phyloP scores from a whole-genome alignment of 257 asterid genomes.

The Nicotiana obtusifolia region DNA sequence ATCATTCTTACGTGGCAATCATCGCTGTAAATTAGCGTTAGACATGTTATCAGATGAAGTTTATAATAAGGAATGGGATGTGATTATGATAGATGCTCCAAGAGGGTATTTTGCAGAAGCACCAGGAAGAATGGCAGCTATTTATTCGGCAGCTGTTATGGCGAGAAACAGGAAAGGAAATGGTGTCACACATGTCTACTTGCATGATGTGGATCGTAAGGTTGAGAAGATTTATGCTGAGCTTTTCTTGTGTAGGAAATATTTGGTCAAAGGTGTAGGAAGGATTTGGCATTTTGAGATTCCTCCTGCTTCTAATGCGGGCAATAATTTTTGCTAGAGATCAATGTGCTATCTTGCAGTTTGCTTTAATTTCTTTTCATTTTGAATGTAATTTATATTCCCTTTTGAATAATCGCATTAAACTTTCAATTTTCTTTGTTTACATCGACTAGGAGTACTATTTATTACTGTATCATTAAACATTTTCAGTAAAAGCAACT shows the following conservation, averaged over 20 bases:
- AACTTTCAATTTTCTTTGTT: not conserved
- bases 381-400: not conserved
- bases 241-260: conserved; percentile 54
- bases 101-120: conserved; percentile 74
- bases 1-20: conserved; percentile 56
- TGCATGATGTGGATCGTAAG: conserved; percentile 76
- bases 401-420: not conserved
- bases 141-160: conserved; percentile 85
- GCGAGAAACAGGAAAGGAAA: conserved; percentile 56
- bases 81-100: conserved; percentile 91
- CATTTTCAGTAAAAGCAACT: too few species aligned
- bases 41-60: conserved; percentile 66
- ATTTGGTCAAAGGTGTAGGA: conserved; percentile 51
- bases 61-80: conserved; percentile 77
- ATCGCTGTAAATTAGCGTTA: conserved; percentile 59
- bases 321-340: conserved; percentile 41
- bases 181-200: conserved; percentile 66
- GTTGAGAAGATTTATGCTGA: conserved; percentile 74
- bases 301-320: conserved; percentile 36
- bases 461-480: not conserved
- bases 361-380: not conserved
- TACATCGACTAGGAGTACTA: not conserved
- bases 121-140: conserved; percentile 93
- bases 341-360: not conserved
- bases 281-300: conserved; percentile 73